Percentiles rank a stretch among this genome's conserved stretches.
These are phyloP conservation scores for Aspergillus sp. DNA, from an alignment of 2,329 filamentous ascomycete genomes.

Conservation along the genomic window DNA sequence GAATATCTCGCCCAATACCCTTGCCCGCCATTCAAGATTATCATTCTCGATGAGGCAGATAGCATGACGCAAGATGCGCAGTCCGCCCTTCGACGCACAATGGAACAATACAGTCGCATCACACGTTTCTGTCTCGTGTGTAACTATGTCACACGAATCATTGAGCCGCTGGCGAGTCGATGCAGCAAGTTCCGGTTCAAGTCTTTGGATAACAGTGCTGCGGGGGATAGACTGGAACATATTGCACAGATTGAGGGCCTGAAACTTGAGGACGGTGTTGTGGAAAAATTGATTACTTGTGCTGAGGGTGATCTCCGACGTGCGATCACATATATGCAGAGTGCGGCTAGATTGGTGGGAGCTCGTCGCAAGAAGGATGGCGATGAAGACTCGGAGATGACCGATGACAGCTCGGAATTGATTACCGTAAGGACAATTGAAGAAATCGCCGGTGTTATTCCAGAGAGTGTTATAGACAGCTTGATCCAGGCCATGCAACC, in stretches of 20 bases:
- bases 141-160: conserved; percentile 98
- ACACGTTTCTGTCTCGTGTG: conserved; percentile 96
- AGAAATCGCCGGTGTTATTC: conserved; percentile 95
- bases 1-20: conserved; percentile 67
- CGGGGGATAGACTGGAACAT: conserved; percentile 69
- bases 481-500: conserved; percentile 75
- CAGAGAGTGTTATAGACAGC: conserved; percentile 63
- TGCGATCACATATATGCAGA: conserved; percentile 94
- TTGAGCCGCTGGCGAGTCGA: conserved; percentile 86
- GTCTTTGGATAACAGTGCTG: conserved; percentile 81
- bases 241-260: conserved; percentile 81
- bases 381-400: conserved; percentile 59
- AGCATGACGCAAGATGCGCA: conserved; percentile 99
- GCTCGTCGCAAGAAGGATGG: conserved; percentile 47
- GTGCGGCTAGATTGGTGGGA: conserved; percentile 81
- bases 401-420: conserved; percentile 42
- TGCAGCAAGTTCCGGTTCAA: conserved; percentile 99
- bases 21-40: conserved; percentile 97
- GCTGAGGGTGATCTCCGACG: conserved; percentile 93
- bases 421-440: conserved; percentile 79
- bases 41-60: conserved; percentile 96
- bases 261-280: conserved; percentile 67
- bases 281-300: conserved; percentile 78
- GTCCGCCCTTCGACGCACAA: conserved; percentile 83
- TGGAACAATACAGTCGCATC: conserved; percentile 97